A percentile compares a stretch with the other conserved stretches of the same genome.
These are phyloP conservation scores for Aegilops sharonensis DNA, from an alignment of 176 grass and related monocot genomes.

Conservation along the genomic window DNA sequence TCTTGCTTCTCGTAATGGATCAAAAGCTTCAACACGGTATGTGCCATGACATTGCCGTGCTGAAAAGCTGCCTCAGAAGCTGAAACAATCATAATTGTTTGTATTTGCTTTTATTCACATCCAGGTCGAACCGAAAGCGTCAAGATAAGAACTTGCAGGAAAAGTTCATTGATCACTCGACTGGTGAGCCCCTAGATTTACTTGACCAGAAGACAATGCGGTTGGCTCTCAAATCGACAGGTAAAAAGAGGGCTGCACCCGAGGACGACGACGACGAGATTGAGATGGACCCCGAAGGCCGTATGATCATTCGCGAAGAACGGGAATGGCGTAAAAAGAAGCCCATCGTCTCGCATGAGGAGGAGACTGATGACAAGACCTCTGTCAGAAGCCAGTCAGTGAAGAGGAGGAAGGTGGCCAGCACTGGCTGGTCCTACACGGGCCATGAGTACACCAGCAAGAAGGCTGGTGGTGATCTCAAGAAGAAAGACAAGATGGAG, in stretches of 20 bases:
- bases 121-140: conserved; percentile 54
- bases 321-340: conserved; percentile 56
- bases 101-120: conserved; percentile 12
- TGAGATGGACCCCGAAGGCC: conserved; percentile 77
- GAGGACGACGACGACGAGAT: conserved; percentile 48
- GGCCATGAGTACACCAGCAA: conserved; percentile 84
- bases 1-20: conserved; percentile 40
- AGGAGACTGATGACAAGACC: conserved; percentile 50
- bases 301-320: conserved; percentile 75
- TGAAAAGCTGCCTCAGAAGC: neutral
- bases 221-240: conserved; percentile 61
- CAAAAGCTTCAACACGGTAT: conserved; percentile 78
- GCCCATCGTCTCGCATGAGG: neutral
- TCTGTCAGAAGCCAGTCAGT: conserved; percentile 38
- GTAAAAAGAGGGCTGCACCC: conserved; percentile 47
- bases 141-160: conserved; percentile 65
- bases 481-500: conserved; percentile 91
- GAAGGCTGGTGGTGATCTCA: conserved; percentile 77
- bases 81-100: conserved; percentile 6
- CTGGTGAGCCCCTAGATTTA: conserved; percentile 80
- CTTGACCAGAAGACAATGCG: conserved; percentile 73
- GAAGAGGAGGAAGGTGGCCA: conserved; percentile 63
- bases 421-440: conserved; percentile 80
- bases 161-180: conserved; percentile 55
- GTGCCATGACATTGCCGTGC: neutral